A percentile compares a stretch with the other conserved stretches of the same genome.
Evolutionary conservation across 768 basidiomycete species (phyloP).

Genomic region (Boletus sp.): DNA sequence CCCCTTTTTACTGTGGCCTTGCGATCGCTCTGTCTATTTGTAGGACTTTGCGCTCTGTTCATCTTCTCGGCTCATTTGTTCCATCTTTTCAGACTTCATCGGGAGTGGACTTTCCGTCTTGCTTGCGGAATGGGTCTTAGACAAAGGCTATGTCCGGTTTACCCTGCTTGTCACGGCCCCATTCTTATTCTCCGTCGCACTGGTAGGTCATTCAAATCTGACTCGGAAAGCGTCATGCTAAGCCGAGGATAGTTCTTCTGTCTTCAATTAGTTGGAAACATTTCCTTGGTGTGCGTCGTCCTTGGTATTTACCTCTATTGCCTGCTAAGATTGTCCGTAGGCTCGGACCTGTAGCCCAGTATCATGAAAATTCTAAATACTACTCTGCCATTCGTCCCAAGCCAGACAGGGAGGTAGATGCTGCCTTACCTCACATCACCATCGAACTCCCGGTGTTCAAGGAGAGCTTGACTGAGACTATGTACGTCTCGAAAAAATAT

Average conservation of each 20-base stretch:
- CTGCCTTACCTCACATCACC: slow-evolving; percentile 68
- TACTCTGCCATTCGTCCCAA: slow-evolving; percentile 69
- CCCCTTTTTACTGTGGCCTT: slow-evolving; percentile 70
- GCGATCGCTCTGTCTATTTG: slow-evolving; percentile 62
- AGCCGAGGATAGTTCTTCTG: slow-evolving; percentile 59
- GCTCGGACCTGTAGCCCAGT: slow-evolving; percentile 81
- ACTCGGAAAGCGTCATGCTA: slow-evolving; percentile 1
- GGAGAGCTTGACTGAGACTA: slow-evolving; percentile 75
- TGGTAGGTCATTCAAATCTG: slow-evolving; percentile 43
- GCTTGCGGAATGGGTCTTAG: slow-evolving; percentile 68
- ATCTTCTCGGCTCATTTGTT: slow-evolving; percentile 5
- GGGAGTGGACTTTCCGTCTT: slow-evolving; percentile 57
- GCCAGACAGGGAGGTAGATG: slow-evolving; percentile 60
- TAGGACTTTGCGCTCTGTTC: slow-evolving; percentile 34
- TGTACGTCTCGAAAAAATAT: slow-evolving; percentile 44
- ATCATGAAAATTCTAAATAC: slow-evolving; percentile 79
- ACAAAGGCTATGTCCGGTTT: slow-evolving; percentile 60
- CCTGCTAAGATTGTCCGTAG: slow-evolving; percentile 33
- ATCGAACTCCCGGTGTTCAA: slow-evolving; percentile 88
- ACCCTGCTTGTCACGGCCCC: slow-evolving; percentile 62
- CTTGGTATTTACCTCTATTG: background rate
- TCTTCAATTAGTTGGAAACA: slow-evolving; percentile 61
- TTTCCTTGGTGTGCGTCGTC: slow-evolving; percentile 53
- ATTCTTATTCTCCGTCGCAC: slow-evolving; percentile 70
- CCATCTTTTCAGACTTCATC: slow-evolving; percentile 58